These are phyloP conservation scores for Cryphonectria parasitica DNA, from an alignment of 2,329 filamentous ascomycete genomes.

Conservation along the genomic window DNA sequence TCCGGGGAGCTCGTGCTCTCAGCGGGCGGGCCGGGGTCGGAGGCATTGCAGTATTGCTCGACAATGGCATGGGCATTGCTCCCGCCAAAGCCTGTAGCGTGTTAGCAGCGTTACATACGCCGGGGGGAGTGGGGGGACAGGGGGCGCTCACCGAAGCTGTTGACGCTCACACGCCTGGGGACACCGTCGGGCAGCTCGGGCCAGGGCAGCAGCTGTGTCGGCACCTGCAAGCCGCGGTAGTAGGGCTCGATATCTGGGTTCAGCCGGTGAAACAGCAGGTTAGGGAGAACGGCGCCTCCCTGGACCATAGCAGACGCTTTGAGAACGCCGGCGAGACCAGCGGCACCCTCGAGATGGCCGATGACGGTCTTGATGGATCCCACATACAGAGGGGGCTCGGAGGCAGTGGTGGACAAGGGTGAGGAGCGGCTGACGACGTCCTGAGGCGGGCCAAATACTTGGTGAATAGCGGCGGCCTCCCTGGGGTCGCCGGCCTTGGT, in stretches of 20 bases:
- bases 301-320: slow-evolving; percentile 43
- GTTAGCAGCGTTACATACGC: background rate
- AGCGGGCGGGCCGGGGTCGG: too few species aligned
- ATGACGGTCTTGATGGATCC: slow-evolving; percentile 41
- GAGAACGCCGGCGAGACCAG: slow-evolving; percentile 46
- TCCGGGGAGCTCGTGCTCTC: background rate
- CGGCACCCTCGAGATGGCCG: slow-evolving; percentile 48
- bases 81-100: background rate
- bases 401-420: too few species aligned
- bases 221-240: background rate
- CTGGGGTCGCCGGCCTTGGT: slow-evolving; percentile 31
- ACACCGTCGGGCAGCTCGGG: background rate
- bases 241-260: background rate
- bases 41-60: slow-evolving; percentile 11
- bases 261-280: slow-evolving; percentile 37
- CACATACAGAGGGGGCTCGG: slow-evolving; percentile 29
- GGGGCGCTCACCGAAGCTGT: background rate
- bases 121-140: too few species aligned
- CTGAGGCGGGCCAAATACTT: too few species aligned
- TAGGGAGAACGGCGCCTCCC: slow-evolving; percentile 42
- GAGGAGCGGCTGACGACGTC: too few species aligned
- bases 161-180: slow-evolving; percentile 4
- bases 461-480: slow-evolving; percentile 37
- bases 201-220: background rate
- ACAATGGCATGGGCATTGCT: slow-evolving; percentile 13